Evolutionary conservation across 106 monocot genomes (phyloP), one percentile per base, ranked within the genome.

Genomic region (Apostasia shenzhenica): DNA sequence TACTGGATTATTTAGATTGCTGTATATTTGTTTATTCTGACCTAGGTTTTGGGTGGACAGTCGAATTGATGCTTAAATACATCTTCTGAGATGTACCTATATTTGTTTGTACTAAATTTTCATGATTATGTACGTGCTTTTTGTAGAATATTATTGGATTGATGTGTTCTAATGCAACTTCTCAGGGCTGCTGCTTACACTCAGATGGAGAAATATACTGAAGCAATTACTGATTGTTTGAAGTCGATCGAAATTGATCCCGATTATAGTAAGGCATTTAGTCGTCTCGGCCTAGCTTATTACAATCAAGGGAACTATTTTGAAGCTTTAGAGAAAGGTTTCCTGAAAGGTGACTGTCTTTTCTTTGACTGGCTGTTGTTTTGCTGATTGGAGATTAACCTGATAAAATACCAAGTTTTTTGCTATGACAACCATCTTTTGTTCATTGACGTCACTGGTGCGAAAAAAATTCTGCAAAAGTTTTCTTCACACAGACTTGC

Each of bases 141-240:
- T 26, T 26, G 26, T 26, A 26, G 26, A 26, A 26, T 26, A 26
- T 26, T 26, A 26, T 26, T 26, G 26, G 26, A 26, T 26, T 26
- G 26, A 26, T 26, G 26, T 26, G 26, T 26, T 26, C 26, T 26
- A 26, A 26, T 26, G 26, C 26, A 48, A 55, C 41, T 63, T 72
- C 74, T 56, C 82, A 94, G 93, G 86, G 93, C 93, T 75, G 93
- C 93, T 80, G 93, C 93, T 70, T 89, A 84, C 72, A 94, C 86
- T 26, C 76, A 78, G 46, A 72, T 80, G n/a, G 58, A 80, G 13
- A 82, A 64, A 70, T 84, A 80, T 84, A 54, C 41, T 56, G 93
- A 89, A 69, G 93, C 93, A 39, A 80, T 84, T 75, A 72, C 76
- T 55, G 86, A 94, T 71, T 94, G 93, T 70, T 72, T 73, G 56